A percentile compares a stretch with the other conserved stretches of the same genome.
phyloP scores from a whole-genome alignment of 495 filamentous ascomycete species.

The Penicillium alfredii region DNA sequence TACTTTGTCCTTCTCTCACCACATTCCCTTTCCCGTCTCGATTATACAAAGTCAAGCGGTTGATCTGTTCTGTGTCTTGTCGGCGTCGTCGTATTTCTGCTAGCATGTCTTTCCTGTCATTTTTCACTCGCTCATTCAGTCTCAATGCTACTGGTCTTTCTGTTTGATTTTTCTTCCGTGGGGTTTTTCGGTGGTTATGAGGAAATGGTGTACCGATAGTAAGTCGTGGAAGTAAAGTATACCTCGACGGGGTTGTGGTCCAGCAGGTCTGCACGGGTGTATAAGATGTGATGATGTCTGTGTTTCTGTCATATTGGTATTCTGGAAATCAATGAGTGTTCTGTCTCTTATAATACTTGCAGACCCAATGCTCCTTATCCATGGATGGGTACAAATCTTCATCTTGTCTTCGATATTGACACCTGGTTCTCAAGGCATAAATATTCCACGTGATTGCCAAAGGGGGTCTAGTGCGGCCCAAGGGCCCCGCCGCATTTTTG shows the following conservation, averaged over 20 bases:
- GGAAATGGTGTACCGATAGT: not conserved
- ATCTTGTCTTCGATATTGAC: too few relatives aligned
- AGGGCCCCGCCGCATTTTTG: constrained; percentile 26
- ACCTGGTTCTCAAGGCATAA: too few relatives aligned
- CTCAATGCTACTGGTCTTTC: constrained; percentile 15
- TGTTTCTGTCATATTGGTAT: constrained; percentile 11
- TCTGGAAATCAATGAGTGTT: constrained; percentile 21
- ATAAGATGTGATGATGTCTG: constrained; percentile 15
- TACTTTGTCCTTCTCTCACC: constrained; percentile 7
- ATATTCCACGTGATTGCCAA: constrained; percentile 12
- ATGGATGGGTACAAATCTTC: too few relatives aligned
- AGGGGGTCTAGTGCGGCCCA: constrained; percentile 14
- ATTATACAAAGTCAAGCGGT: constrained; percentile 28
- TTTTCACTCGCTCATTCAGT: constrained; percentile 21
- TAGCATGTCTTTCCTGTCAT: constrained; percentile 14
- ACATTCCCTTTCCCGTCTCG: constrained; percentile 20
- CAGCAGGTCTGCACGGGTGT: constrained; percentile 8
- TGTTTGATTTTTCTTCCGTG: constrained; percentile 12
- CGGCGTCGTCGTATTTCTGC: constrained; percentile 21
- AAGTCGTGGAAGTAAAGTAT: constrained; percentile 21
- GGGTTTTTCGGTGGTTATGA: constrained; percentile 7
- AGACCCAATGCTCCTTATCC: not conserved
- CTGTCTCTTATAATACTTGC: not conserved
- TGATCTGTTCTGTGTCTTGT: constrained; percentile 17
- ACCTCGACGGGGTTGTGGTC: constrained; percentile 9